A percentile compares a stretch with the other conserved stretches of the same genome.
phyloP scores from a whole-genome alignment of 1,284 basidiomycete genomes.

The Dichomitus squalens region DNA sequence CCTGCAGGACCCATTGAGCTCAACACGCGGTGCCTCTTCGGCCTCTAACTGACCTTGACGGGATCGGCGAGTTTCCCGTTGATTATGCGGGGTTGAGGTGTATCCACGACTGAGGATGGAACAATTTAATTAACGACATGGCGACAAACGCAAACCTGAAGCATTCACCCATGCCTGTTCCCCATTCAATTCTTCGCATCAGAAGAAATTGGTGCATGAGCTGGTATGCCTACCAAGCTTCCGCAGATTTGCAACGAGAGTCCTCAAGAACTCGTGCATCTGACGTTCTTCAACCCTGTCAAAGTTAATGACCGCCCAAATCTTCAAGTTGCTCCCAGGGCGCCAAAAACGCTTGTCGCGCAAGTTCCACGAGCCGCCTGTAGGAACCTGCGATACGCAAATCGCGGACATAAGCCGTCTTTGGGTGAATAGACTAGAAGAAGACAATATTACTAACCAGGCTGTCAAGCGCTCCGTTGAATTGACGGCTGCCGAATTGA shows the following conservation, averaged over 20 bases:
- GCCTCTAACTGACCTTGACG: neutral
- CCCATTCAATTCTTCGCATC: neutral
- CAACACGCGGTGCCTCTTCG: neutral
- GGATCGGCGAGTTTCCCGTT: constrained; percentile 4
- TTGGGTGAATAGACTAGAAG: constrained; percentile 7
- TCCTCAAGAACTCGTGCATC: constrained; percentile 22
- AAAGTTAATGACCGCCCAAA: constrained; percentile 35
- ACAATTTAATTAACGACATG: neutral
- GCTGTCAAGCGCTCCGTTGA: too few species aligned
- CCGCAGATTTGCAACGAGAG: constrained; percentile 31
- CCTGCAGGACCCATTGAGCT: neutral
- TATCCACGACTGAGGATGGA: neutral
- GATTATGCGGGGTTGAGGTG: constrained; percentile 4
- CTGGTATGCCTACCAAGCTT: constrained; percentile 35
- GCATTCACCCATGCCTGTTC: constrained; percentile 11
- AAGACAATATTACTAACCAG: too few species aligned
- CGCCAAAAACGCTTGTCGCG: constrained; percentile 26
- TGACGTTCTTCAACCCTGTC: neutral
- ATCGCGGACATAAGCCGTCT: neutral
- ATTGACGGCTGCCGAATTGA: neutral
- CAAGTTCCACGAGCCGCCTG: constrained; percentile 38
- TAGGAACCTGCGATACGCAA: neutral
- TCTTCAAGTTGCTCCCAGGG: constrained; percentile 11
- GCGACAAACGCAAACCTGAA: neutral
- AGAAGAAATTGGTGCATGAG: neutral